phyloP scores from a whole-genome alignment of 2,329 filamentous ascomycete genomes.

The Arthrobotrys musiformis region DNA sequence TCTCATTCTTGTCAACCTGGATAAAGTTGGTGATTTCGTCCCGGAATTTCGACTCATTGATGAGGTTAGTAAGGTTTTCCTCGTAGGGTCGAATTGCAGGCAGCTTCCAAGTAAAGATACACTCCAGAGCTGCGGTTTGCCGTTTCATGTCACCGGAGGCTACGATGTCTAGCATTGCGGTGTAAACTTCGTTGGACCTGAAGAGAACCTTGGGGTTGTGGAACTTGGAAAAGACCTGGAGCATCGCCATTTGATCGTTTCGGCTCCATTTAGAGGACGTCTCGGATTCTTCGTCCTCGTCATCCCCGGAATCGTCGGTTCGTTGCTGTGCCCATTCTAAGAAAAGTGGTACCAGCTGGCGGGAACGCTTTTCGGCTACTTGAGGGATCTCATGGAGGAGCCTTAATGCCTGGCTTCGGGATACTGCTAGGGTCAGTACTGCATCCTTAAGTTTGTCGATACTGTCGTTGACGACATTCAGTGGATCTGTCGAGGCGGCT shows the following conservation, averaged over 20 bases:
- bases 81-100: conserved; percentile 79
- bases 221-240: conserved; percentile 85
- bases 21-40: conserved; percentile 93
- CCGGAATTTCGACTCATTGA: conserved; percentile 91
- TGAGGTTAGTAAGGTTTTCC: conserved; percentile 83
- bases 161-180: conserved; percentile 78
- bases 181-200: conserved; percentile 78
- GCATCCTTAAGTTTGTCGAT: conserved; percentile 26
- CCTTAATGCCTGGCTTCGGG: conserved; percentile 81
- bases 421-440: conserved; percentile 61
- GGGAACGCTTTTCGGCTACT: conserved; percentile 85
- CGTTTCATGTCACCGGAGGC: conserved; percentile 90
- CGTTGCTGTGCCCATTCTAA: conserved; percentile 74
- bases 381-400: conserved; percentile 78
- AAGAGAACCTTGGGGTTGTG: conserved; percentile 86
- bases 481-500: background rate
- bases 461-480: background rate
- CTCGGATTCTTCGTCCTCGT: conserved; percentile 61
- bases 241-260: conserved; percentile 83
- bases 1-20: conserved; percentile 73
- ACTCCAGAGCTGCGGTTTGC: conserved; percentile 84
- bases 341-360: conserved; percentile 84
- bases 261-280: conserved; percentile 71
- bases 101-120: conserved; percentile 88
- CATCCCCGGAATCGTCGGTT: conserved; percentile 64